These are phyloP conservation scores for Hemisphaericaspora xylofermentans DNA, from an alignment of 1,139 yeast species.

Conservation along the genomic window DNA sequence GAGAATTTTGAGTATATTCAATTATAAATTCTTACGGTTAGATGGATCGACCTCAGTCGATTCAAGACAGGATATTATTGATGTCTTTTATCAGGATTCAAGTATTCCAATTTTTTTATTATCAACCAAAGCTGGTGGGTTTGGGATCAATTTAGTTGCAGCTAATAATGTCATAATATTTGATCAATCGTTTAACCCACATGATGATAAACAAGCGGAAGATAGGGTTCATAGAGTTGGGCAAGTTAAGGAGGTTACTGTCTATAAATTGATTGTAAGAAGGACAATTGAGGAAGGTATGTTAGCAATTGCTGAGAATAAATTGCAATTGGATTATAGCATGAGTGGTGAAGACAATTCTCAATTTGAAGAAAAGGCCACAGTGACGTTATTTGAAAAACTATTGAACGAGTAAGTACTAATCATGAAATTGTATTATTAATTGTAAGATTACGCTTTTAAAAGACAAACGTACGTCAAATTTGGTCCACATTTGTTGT, in stretches of 20 bases:
- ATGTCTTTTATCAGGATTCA: constrained; percentile 79
- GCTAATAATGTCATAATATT: constrained; percentile 90
- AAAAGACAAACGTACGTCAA: too few species aligned
- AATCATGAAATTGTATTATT: neutral
- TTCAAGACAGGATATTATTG: constrained; percentile 87
- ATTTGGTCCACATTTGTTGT: too few species aligned
- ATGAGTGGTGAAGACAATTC: constrained; percentile 47
- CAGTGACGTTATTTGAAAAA: constrained; percentile 49
- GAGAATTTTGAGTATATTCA: constrained; percentile 61
- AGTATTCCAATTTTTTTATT: constrained; percentile 82
- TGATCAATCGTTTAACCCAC: constrained; percentile 96
- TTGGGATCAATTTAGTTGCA: constrained; percentile 93
- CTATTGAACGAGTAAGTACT: constrained; percentile 33
- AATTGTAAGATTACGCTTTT: too few species aligned
- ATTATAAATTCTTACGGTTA: constrained; percentile 74
- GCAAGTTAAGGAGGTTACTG: constrained; percentile 83
- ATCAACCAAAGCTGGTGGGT: constrained; percentile 97
- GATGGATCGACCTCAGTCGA: constrained; percentile 97
- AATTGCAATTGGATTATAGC: constrained; percentile 78
- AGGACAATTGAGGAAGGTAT: constrained; percentile 89
- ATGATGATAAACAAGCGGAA: constrained; percentile 97
- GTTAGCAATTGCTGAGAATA: constrained; percentile 81
- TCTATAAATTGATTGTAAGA: constrained; percentile 70
- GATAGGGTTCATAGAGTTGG: constrained; percentile 99
- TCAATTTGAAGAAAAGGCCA: constrained; percentile 53